Percentiles rank a stretch among this genome's conserved stretches.
Conservation (phyloP, 2,329 filamentous ascomycete genomes). For the Allantophomopsis cytisporea region DNA sequence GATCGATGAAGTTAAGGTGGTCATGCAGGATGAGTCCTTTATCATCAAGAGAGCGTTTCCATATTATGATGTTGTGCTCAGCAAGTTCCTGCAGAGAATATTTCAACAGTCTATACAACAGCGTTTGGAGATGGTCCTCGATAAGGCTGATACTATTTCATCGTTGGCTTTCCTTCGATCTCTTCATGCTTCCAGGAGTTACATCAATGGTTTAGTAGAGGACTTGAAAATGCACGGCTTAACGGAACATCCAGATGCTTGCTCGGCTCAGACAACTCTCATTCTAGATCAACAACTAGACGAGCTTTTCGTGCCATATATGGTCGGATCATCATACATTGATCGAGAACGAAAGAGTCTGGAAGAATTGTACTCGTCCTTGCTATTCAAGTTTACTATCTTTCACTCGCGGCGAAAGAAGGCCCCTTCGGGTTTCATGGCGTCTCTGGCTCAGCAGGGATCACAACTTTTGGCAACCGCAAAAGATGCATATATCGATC, state of each 20-base stretch:
- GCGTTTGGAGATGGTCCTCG: constrained; percentile 84
- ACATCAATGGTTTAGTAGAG: constrained; percentile 78
- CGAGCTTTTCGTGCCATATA: constrained; percentile 61
- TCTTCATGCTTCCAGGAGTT: constrained; percentile 78
- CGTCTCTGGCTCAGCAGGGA: constrained; percentile 77
- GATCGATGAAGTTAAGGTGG: constrained; percentile 85
- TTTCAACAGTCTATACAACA: constrained; percentile 99
- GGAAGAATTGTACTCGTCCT: constrained; percentile 75
- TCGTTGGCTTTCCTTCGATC: constrained; percentile 84
- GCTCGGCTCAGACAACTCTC: constrained; percentile 70
- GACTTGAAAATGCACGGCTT: constrained; percentile 89
- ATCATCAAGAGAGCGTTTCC: constrained; percentile 96
- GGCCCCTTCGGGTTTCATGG: constrained; percentile 82
- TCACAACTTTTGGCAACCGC: constrained; percentile 80
- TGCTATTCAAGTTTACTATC: constrained; percentile 94
- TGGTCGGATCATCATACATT: constrained; percentile 57
- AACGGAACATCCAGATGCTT: constrained; percentile 88
- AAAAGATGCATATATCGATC: constrained; percentile 81
- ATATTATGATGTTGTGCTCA: constrained; percentile 86
- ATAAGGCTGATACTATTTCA: constrained; percentile 86
- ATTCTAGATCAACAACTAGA: constrained; percentile 64
- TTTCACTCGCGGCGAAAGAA: constrained; percentile 85
- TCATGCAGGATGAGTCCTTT: constrained; percentile 92
- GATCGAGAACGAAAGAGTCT: constrained; percentile 55
- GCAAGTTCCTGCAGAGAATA: constrained; percentile 85